These are phyloP conservation scores for Cercophora scortea DNA, from an alignment of 495 filamentous ascomycete species.

Conservation along the genomic window DNA sequence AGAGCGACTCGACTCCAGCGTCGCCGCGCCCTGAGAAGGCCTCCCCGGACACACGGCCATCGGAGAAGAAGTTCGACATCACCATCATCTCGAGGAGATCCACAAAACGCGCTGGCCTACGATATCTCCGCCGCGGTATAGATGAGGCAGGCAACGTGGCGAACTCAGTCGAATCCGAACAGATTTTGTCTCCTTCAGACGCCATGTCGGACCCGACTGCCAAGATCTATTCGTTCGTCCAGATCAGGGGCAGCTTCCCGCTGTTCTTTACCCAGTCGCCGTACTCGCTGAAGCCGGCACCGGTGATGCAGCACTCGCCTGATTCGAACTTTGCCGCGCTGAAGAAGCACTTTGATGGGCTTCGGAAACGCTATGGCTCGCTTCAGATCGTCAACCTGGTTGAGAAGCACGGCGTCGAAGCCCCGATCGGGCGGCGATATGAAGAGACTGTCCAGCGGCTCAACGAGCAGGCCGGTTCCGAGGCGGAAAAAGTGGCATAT, in stretches of 20 bases:
- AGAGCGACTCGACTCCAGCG: slow-evolving; percentile 8
- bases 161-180: slow-evolving; percentile 91
- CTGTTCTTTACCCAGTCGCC: slow-evolving; percentile 90
- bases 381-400: slow-evolving; percentile 78
- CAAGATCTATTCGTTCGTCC: slow-evolving; percentile 73
- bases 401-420: slow-evolving; percentile 76
- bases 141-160: slow-evolving; percentile 82
- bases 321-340: slow-evolving; percentile 73
- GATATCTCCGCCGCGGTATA: slow-evolving; percentile 86
- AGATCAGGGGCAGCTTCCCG: slow-evolving; percentile 81
- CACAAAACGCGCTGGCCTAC: slow-evolving; percentile 72
- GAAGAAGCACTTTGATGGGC: slow-evolving; percentile 62
- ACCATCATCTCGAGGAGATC: slow-evolving; percentile 85
- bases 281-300: slow-evolving; percentile 84
- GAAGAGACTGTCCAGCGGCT: slow-evolving; percentile 54
- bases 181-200: slow-evolving; percentile 64
- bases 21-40: slow-evolving; percentile 11
- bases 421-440: slow-evolving; percentile 68
- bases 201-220: slow-evolving; percentile 47
- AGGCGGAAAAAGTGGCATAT: slow-evolving; percentile 49
- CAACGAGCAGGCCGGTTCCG: slow-evolving; percentile 50
- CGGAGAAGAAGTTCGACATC: slow-evolving; percentile 55
- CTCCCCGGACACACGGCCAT: slow-evolving; percentile 21
- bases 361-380: slow-evolving; percentile 60
- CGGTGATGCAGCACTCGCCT: slow-evolving; percentile 67